phyloP scores from a whole-genome alignment of 352 stramenopile species.

The Pythium insidiosum region DNA sequence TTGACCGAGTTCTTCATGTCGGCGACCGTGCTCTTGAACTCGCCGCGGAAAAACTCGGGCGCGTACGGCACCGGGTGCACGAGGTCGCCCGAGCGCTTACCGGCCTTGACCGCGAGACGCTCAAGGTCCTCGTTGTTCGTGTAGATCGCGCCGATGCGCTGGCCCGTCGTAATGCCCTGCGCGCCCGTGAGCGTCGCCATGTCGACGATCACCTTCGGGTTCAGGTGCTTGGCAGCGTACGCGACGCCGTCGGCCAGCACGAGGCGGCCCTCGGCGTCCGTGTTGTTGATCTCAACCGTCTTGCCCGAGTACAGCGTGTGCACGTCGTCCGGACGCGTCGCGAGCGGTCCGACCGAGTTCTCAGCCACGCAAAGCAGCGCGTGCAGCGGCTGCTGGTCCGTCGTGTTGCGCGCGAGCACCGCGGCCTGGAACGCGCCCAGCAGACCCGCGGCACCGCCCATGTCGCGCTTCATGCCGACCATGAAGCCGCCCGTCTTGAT shows the following conservation, averaged over 20 bases:
- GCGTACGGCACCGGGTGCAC: conserved; percentile 90
- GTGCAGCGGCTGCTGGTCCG: conserved; percentile 80
- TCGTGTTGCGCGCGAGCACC: conserved; percentile 83
- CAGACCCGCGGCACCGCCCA: conserved; percentile 79
- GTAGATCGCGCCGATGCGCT: conserved; percentile 89
- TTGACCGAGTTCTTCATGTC: conserved; percentile 98
- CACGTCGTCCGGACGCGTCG: conserved; percentile 92
- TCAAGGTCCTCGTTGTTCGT: conserved; percentile 89
- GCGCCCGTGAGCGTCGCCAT: conserved; percentile 95
- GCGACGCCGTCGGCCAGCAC: conserved; percentile 92
- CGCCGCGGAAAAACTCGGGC: conserved; percentile 88
- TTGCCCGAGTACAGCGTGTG: conserved; percentile 92
- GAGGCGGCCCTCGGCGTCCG: conserved; percentile 91
- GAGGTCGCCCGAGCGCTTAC: conserved; percentile 88
- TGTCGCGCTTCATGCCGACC: conserved; percentile 93
- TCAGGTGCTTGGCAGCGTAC: conserved; percentile 89
- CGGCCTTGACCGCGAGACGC: conserved; percentile 58
- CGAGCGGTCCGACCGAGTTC: conserved; percentile 88
- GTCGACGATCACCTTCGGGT: conserved; percentile 89
- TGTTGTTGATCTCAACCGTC: conserved; percentile 97
- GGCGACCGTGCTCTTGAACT: conserved; percentile 90
- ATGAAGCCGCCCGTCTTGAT: conserved; percentile 89
- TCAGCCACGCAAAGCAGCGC: conserved; percentile 91
- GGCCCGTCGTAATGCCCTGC: conserved; percentile 89
- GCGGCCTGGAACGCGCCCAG: conserved; percentile 71